Evolutionary conservation across 179 eudicot species (phyloP), one percentile per base, ranked within the genome.

Genomic region (Drosera spatulata): DNA sequence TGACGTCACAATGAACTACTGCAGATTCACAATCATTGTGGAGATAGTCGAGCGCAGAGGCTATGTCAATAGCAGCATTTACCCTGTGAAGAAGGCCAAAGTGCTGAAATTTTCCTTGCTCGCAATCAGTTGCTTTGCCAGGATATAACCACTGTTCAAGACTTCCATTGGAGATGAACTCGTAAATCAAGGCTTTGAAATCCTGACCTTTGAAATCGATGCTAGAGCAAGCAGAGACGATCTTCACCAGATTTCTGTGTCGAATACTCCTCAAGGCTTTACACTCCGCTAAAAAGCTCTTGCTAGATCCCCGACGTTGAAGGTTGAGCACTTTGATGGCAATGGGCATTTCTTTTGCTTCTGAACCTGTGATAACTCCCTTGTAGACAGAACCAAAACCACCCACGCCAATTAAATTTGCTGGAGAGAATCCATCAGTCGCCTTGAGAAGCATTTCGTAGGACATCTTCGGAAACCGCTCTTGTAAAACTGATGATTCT

Each of bases 1-100:
- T n/a, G n/a, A n/a, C n/a, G n/a, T n/a, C 80, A 38, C 80, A 71
- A 44, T 76, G 73, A 38, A 68, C 53, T 42, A 76, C 33, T 2
- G 70, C 6, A 45, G n/a, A 55, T 41, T 58, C 67, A 58, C 62
- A 53, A 40, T 52, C 46, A 41, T 71, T 63, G 42, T 76, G 80
- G 39, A 76, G 73, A 51, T 76, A 71, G 10, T 68, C 73, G 22
- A 76, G 55, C 5, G 73, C 71, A 22, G 53, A 22, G 39, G 69
- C 72, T 53, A 73, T 73, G 56, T 73, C 77, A 41, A 73, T 57
- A 10, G 63, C 63, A 50, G 64, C 57, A 47, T 68, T 66, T 41
- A 73, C n/a, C 47, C 73, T 73, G 49, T 73, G 66, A n/a, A 10
- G 46, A 40, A 68, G 38, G 56, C 51, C 61, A 41, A 73, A 13